Evolutionary conservation across 108 stramenopile species (phyloP).

Genomic region (Cylindrotheca fusiformis): DNA sequence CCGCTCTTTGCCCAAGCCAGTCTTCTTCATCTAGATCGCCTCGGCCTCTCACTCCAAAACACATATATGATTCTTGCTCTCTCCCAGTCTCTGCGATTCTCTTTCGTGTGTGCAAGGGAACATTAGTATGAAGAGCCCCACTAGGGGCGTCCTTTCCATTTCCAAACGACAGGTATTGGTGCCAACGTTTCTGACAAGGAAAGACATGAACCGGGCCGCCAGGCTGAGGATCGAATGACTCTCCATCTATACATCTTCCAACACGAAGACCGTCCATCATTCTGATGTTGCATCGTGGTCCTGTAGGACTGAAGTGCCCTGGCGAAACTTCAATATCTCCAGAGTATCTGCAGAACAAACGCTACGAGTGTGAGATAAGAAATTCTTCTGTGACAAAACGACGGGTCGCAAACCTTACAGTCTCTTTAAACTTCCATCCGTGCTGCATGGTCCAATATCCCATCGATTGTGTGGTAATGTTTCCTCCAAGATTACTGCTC

Average conservation of each 20-base stretch:
- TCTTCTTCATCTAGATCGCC: constrained; percentile 64
- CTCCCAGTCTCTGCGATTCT: constrained; percentile 36
- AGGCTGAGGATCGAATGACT: constrained; percentile 53
- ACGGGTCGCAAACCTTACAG: constrained; percentile 30
- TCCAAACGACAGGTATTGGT: constrained; percentile 86
- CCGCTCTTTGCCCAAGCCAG: constrained; percentile 36
- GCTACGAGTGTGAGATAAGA: neutral
- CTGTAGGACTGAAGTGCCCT: constrained; percentile 61
- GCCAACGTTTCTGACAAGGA: constrained; percentile 79
- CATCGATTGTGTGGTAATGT: constrained; percentile 70
- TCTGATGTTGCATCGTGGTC: constrained; percentile 74
- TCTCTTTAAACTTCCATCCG: constrained; percentile 69
- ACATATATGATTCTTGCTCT: constrained; percentile 59
- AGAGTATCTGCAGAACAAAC: constrained; percentile 27
- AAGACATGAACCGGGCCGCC: constrained; percentile 71
- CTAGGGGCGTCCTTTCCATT: constrained; percentile 63
- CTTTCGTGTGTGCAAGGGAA: constrained; percentile 57
- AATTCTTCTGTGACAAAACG: neutral
- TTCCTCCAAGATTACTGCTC: constrained; percentile 84
- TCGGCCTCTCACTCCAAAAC: constrained; percentile 68
- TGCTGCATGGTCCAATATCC: constrained; percentile 84
- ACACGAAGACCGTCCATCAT: constrained; percentile 69
- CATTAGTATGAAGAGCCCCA: constrained; percentile 57
- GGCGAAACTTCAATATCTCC: constrained; percentile 62
- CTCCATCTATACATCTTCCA: constrained; percentile 79